Evolutionary conservation across 2,329 filamentous ascomycete species (phyloP).

Genomic region (Fusarium haematococcum): DNA sequence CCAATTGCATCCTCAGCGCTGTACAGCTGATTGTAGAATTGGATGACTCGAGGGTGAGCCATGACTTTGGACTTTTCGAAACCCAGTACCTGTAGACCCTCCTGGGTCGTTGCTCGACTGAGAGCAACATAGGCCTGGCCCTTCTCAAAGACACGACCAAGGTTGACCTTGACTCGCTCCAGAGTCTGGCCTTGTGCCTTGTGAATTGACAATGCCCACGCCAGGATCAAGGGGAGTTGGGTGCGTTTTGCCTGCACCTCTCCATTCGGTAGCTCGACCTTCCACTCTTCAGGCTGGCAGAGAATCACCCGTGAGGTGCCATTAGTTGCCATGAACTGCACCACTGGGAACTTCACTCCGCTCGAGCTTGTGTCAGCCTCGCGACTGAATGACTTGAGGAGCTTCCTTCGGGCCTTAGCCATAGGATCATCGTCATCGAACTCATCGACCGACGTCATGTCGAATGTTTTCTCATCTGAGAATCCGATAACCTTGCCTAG

Average conservation of each 20-base stretch:
- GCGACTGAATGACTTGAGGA: constrained; percentile 61
- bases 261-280: constrained; percentile 94
- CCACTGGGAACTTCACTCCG: constrained; percentile 78
- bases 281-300: constrained; percentile 91
- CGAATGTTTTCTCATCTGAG: constrained; percentile 54
- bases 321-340: constrained; percentile 83
- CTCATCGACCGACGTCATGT: constrained; percentile 55
- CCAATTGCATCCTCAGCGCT: constrained; percentile 70
- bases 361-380: constrained; percentile 59
- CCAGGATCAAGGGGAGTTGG: constrained; percentile 89
- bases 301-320: constrained; percentile 75
- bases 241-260: constrained; percentile 90
- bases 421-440: constrained; percentile 55
- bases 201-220: constrained; percentile 97
- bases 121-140: constrained; percentile 97
- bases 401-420: constrained; percentile 66
- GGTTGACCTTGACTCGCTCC: constrained; percentile 92
- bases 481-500: constrained; percentile 79
- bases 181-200: constrained; percentile 97
- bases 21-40: constrained; percentile 87
- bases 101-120: constrained; percentile 89
- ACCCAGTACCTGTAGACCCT: constrained; percentile 85
- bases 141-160: constrained; percentile 94
- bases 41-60: constrained; percentile 87
- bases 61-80: constrained; percentile 94